A percentile compares a stretch with the other conserved stretches of the same genome.
These are phyloP conservation scores for Alectoria sarmentosa DNA, from an alignment of 495 filamentous ascomycete species.

Conservation along the genomic window DNA sequence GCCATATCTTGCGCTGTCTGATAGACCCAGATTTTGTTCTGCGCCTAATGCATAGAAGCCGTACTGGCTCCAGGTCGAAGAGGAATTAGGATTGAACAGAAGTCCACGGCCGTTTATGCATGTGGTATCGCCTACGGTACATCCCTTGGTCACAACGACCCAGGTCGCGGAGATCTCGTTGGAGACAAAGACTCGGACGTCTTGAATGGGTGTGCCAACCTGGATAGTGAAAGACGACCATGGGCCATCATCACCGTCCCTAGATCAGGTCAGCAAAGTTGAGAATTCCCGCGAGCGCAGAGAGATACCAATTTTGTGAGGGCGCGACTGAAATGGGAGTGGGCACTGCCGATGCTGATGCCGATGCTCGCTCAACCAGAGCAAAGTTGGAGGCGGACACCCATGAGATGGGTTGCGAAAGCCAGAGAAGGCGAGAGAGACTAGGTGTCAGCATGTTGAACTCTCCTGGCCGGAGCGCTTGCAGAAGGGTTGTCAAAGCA, in stretches of 20 bases:
- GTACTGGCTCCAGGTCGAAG: conserved; percentile 41
- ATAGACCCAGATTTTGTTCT: conserved; percentile 39
- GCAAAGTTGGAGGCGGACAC: background rate
- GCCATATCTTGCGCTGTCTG: conserved; percentile 39
- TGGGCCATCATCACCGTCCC: conserved; percentile 47
- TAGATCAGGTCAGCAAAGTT: conserved; percentile 19
- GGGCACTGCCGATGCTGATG: conserved; percentile 18
- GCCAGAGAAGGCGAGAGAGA: background rate
- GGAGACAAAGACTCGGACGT: conserved; percentile 39
- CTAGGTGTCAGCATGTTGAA: conserved; percentile 1
- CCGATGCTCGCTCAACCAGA: conserved; percentile 7
- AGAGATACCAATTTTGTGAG: conserved; percentile 24
- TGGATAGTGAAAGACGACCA: conserved; percentile 47
- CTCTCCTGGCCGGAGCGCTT: background rate
- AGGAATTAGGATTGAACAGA: conserved; percentile 41
- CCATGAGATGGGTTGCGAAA: conserved; percentile 5
- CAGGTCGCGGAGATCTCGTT: conserved; percentile 40
- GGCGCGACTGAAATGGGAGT: conserved; percentile 21
- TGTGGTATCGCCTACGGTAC: conserved; percentile 21
- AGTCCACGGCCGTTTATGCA: conserved; percentile 42
- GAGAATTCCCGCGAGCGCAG: background rate
- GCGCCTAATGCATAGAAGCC: conserved; percentile 35
- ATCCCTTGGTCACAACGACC: conserved; percentile 33
- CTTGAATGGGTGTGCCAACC: conserved; percentile 44
- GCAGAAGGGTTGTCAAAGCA: background rate